phyloP scores from a whole-genome alignment of 768 basidiomycete species.

The Calocybe gangraenosa region DNA sequence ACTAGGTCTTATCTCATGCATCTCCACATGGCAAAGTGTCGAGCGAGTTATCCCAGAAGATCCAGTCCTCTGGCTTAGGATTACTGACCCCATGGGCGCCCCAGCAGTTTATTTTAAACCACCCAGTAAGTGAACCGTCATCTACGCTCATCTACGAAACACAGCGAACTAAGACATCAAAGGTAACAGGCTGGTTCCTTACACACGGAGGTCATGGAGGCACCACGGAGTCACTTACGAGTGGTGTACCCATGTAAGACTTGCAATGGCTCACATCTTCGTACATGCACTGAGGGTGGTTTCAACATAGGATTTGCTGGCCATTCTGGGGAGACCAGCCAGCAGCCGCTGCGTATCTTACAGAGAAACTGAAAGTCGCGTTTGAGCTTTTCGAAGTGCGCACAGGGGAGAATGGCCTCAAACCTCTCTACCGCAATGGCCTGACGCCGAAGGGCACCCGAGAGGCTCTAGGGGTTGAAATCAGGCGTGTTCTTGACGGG shows the following conservation, averaged over 20 bases:
- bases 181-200: conserved; percentile 23
- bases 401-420: conserved; percentile 14
- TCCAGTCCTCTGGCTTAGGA: conserved; percentile 14
- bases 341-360: conserved; percentile 11
- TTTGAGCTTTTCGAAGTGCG: conserved; percentile 20
- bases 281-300: neutral
- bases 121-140: conserved; percentile 17
- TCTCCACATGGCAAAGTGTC: conserved; percentile 13
- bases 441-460: conserved; percentile 11
- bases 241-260: conserved; percentile 20
- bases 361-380: conserved; percentile 15
- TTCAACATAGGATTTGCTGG: conserved; percentile 18
- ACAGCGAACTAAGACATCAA: too few species aligned
- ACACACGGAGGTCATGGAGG: conserved; percentile 19
- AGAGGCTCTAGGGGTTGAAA: conserved; percentile 14
- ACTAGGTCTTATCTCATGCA: conserved; percentile 15
- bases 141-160: too few species aligned
- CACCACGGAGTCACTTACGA: conserved; percentile 17
- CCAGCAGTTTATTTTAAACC: conserved; percentile 21
- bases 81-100: conserved; percentile 17
- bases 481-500: conserved; percentile 7
- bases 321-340: conserved; percentile 21
- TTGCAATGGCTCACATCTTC: too few species aligned
- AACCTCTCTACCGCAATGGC: conserved; percentile 10
- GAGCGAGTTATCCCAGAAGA: conserved; percentile 6